A percentile compares a stretch with the other conserved stretches of the same genome.
Conservation (phyloP, 2,329 filamentous ascomycete species). For the Delphinella strobiligena region DNA sequence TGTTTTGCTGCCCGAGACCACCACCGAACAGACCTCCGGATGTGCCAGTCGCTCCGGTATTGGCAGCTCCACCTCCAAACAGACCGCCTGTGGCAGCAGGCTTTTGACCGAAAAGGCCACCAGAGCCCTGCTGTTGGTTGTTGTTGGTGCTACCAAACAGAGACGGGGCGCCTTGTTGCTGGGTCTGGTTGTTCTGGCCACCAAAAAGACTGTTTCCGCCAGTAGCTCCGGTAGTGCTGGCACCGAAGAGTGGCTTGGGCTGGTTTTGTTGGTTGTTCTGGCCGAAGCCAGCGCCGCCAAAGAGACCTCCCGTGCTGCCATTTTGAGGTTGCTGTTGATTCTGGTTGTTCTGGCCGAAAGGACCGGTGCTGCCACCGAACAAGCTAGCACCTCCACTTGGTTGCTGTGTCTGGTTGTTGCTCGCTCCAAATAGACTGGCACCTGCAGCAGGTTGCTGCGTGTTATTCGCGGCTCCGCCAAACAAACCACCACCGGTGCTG, state of each 20-base stretch:
- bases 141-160: conserved; percentile 12
- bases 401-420: conserved; percentile 18
- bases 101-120: conserved; percentile 23
- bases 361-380: conserved; percentile 2
- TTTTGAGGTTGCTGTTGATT: conserved; percentile 17
- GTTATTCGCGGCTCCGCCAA: conserved; percentile 26
- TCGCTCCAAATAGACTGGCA: conserved; percentile 19
- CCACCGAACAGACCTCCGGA: conserved; percentile 21
- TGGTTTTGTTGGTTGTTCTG: conserved; percentile 16
- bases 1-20: conserved; percentile 11
- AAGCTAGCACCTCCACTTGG: conserved; percentile 12
- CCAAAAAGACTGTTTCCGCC: conserved; percentile 35
- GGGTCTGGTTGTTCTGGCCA: conserved; percentile 14
- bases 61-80: conserved; percentile 21
- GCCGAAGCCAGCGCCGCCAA: conserved; percentile 22
- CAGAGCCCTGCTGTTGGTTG: conserved; percentile 15
- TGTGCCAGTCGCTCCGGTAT: conserved; percentile 6
- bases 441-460: conserved; percentile 12
- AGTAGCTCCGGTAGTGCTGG: conserved; percentile 23
- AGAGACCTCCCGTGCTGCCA: conserved; percentile 26
- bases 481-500: conserved; percentile 13
- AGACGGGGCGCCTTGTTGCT: conserved; percentile 11
- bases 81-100: conserved; percentile 17
- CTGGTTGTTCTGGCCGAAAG: conserved; percentile 13
- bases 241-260: conserved; percentile 1